Evolutionary conservation across 1,139 yeast species (phyloP).

Genomic region (Blastobotrys illinoisensis): DNA sequence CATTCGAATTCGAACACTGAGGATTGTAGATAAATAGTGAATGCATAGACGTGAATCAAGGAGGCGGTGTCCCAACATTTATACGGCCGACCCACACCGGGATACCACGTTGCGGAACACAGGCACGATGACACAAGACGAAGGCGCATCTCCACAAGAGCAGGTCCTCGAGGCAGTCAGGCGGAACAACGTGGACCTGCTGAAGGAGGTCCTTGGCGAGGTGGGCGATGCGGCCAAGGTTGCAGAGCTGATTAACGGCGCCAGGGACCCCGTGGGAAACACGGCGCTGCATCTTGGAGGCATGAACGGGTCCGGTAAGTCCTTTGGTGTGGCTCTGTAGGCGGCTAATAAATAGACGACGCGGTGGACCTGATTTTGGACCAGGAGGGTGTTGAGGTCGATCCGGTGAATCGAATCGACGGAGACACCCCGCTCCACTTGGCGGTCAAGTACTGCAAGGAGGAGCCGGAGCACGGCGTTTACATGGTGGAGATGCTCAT

Average conservation of each 20-base stretch:
- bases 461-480: conserved; percentile 82
- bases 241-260: conserved; percentile 58
- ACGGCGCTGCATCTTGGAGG: conserved; percentile 80
- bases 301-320: conserved; percentile 62
- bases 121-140: conserved; percentile 23
- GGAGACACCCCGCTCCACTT: conserved; percentile 88
- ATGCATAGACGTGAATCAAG: too few species aligned
- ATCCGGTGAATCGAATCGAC: conserved; percentile 62
- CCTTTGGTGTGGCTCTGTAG: neutral
- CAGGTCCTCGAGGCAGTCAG: conserved; percentile 84
- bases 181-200: conserved; percentile 76
- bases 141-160: conserved; percentile 75
- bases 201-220: conserved; percentile 50
- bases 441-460: conserved; percentile 69
- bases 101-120: neutral
- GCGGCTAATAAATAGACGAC: conserved; percentile 37
- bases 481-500: conserved; percentile 74
- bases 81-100: neutral
- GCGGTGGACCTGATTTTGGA: conserved; percentile 78
- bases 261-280: conserved; percentile 78
- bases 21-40: too few species aligned
- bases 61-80: neutral
- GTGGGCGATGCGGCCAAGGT: conserved; percentile 23
- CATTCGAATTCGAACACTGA: too few species aligned
- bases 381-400: conserved; percentile 86